A percentile compares a stretch with the other conserved stretches of the same genome.
Evolutionary conservation across 768 basidiomycete species (phyloP).

Genomic region (Boletus reticulatus): DNA sequence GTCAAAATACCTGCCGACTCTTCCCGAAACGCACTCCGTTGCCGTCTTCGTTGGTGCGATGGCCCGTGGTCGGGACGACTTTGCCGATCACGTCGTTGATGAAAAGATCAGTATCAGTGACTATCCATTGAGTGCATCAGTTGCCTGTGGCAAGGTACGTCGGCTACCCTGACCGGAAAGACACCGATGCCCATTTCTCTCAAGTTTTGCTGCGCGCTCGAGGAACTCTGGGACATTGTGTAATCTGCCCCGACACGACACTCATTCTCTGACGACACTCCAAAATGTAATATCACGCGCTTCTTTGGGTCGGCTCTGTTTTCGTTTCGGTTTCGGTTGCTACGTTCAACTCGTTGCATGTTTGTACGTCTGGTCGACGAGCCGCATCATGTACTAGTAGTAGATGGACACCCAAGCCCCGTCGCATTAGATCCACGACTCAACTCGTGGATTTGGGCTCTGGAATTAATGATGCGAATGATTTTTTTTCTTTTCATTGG

Average conservation of each 20-base stretch:
- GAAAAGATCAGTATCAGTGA: constrained; percentile 97
- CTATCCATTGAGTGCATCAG: constrained; percentile 88
- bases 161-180: not conserved
- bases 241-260: constrained; percentile 32
- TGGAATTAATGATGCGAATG: constrained; percentile 35
- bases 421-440: constrained; percentile 34
- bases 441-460: constrained; percentile 34
- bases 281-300: constrained; percentile 4
- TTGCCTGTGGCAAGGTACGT: constrained; percentile 94
- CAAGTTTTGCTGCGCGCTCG: constrained; percentile 87
- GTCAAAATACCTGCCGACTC: constrained; percentile 77
- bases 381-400: constrained; percentile 28
- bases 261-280: not conserved
- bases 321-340: not conserved
- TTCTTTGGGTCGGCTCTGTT: not conserved
- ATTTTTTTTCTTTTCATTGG: constrained; percentile 5
- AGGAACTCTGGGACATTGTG: constrained; percentile 94
- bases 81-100: constrained; percentile 93
- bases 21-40: constrained; percentile 85
- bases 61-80: constrained; percentile 95
- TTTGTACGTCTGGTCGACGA: constrained; percentile 17
- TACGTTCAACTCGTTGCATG: constrained; percentile 16
- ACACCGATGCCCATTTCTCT: not conserved
- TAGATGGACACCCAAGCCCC: constrained; percentile 28
- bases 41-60: constrained; percentile 98